phyloP scores from a whole-genome alignment of 768 basidiomycete species.

The Serendipita indica region DNA sequence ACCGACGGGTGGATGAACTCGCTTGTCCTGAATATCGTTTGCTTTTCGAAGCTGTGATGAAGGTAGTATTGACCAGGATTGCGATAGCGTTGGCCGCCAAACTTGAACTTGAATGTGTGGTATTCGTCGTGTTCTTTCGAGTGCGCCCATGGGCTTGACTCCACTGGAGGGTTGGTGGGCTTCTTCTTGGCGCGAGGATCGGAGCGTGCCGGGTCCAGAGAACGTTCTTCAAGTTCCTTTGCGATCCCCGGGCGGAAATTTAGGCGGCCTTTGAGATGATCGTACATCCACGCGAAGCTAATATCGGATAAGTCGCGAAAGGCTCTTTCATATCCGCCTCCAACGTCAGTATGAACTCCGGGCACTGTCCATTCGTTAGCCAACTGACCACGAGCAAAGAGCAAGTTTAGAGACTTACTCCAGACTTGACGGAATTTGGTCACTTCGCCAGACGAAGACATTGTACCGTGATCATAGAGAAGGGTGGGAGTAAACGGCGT shows the following conservation, averaged over 20 bases:
- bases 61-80: background rate
- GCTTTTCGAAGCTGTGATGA: background rate
- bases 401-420: too few species aligned
- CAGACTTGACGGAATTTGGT: too few species aligned
- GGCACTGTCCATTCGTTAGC: conserved; percentile 12
- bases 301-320: background rate
- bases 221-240: background rate
- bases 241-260: background rate
- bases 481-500: conserved; percentile 18
- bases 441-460: too few species aligned
- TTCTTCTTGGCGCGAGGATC: background rate
- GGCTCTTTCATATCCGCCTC: conserved; percentile 13
- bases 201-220: background rate
- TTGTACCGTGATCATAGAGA: conserved; percentile 14
- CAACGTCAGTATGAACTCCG: conserved; percentile 17
- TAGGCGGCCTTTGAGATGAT: background rate
- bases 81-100: background rate
- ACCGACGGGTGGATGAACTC: background rate
- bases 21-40: background rate
- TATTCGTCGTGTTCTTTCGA: background rate
- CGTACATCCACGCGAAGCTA: background rate
- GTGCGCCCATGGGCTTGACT: background rate
- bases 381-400: too few species aligned
- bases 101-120: background rate
- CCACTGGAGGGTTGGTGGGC: background rate